phyloP scores from a whole-genome alignment of 257 asterid species.

The Penstemon davidsonii region DNA sequence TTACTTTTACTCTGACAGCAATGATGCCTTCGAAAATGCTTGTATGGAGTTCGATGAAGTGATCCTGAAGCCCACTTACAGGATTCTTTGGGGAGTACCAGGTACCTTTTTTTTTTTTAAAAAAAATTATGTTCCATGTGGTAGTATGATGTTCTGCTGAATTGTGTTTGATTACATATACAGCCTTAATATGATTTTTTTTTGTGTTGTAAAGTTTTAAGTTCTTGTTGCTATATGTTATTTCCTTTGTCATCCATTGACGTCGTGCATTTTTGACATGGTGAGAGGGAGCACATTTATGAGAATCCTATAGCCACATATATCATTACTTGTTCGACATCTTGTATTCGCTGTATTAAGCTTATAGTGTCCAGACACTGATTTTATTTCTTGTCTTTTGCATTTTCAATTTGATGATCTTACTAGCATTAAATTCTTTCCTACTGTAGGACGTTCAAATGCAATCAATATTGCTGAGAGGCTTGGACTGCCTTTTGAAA shows the following conservation, averaged over 20 bases:
- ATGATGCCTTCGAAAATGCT: conserved; percentile 86
- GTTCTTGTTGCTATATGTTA: background rate
- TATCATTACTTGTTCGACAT: conserved; percentile 20
- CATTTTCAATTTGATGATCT: conserved; percentile 21
- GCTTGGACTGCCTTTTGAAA: conserved; percentile 73
- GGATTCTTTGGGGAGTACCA: conserved; percentile 99
- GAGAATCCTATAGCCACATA: background rate
- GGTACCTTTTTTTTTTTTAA: conserved; percentile 45
- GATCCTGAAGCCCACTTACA: conserved; percentile 86
- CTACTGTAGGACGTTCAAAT: conserved; percentile 82
- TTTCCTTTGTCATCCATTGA: background rate
- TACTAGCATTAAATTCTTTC: conserved; percentile 23
- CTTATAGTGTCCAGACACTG: conserved; percentile 18
- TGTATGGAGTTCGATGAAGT: conserved; percentile 97
- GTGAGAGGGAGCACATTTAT: background rate
- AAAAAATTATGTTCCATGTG: conserved; percentile 15
- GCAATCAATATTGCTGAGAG: conserved; percentile 94
- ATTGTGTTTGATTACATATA: conserved; percentile 14
- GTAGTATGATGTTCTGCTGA: conserved; percentile 23
- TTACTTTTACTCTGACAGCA: conserved; percentile 55
- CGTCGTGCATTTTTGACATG: background rate
- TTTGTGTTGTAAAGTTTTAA: background rate
- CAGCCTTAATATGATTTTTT: background rate
- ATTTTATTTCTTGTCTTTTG: conserved; percentile 19
- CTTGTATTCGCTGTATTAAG: conserved; percentile 17